These are phyloP conservation scores for Candida silvatica DNA, from an alignment of 805 yeast species.

Conservation along the genomic window DNA sequence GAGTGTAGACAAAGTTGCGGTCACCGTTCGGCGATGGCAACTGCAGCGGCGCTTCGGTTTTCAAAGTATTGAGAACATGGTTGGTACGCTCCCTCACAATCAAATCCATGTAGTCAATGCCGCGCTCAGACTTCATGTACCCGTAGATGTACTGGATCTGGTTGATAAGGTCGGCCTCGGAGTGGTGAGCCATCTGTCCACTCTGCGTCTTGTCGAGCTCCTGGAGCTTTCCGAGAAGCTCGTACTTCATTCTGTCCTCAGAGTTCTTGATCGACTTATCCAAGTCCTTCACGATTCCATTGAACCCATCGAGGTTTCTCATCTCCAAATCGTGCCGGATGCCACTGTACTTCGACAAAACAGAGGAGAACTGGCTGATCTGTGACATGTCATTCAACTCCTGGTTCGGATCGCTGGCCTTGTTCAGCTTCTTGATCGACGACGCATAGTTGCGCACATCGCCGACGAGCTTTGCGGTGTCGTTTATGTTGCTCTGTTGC, in stretches of 20 bases:
- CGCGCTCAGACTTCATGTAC: slow-evolving; percentile 30
- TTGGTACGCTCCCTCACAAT: slow-evolving; percentile 26
- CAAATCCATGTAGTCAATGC: slow-evolving; percentile 23
- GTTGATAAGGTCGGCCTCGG: slow-evolving; percentile 27
- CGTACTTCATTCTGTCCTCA: slow-evolving; percentile 43
- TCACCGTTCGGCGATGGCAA: slow-evolving; percentile 19
- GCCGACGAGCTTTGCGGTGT: slow-evolving; percentile 38
- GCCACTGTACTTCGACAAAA: slow-evolving; percentile 27
- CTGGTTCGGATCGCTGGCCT: slow-evolving; percentile 23
- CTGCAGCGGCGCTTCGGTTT: slow-evolving; percentile 27
- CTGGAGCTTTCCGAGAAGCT: slow-evolving; percentile 36
- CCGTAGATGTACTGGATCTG: slow-evolving; percentile 32
- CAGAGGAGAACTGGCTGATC: slow-evolving; percentile 34
- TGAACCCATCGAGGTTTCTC: slow-evolving; percentile 38
- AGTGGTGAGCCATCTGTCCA: not conserved
- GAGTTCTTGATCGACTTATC: slow-evolving; percentile 47
- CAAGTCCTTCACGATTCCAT: slow-evolving; percentile 58
- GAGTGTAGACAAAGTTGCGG: slow-evolving; percentile 23
- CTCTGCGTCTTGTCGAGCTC: not conserved
- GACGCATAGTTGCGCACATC: slow-evolving; percentile 37
- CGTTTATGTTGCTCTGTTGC: slow-evolving; percentile 49
- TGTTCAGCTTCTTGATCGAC: slow-evolving; percentile 24
- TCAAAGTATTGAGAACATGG: not conserved
- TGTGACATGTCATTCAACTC: slow-evolving; percentile 22
- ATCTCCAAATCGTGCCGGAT: slow-evolving; percentile 9